Evolutionary conservation across 768 basidiomycete genomes (phyloP).

Genomic region (Phaeolepiota aurea): DNA sequence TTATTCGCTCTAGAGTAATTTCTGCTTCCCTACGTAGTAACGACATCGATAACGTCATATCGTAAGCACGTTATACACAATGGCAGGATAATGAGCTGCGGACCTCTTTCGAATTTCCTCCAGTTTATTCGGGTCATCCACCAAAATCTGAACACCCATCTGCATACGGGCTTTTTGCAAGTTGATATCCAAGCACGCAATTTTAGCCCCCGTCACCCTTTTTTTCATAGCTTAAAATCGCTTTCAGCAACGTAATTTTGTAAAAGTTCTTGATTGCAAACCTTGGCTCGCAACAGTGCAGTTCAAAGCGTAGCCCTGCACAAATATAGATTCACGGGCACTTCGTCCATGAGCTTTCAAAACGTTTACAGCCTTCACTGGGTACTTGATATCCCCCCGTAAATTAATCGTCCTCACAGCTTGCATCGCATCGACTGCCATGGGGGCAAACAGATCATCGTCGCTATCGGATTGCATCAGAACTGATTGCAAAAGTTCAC

Average conservation of each 20-base stretch:
- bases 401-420: slow-evolving; percentile 92
- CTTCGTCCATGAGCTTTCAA: slow-evolving; percentile 96
- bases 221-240: slow-evolving; percentile 85
- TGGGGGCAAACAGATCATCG: slow-evolving; percentile 94
- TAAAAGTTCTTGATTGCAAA: too few species aligned
- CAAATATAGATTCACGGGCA: slow-evolving; percentile 89
- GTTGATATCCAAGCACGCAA: slow-evolving; percentile 98
- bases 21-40: slow-evolving; percentile 74
- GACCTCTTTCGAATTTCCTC: slow-evolving; percentile 94
- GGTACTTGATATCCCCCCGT: slow-evolving; percentile 95
- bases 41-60: too few species aligned
- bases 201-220: slow-evolving; percentile 86
- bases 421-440: slow-evolving; percentile 98
- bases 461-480: slow-evolving; percentile 28
- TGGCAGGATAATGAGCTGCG: slow-evolving; percentile 12
- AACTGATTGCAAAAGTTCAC: not conserved
- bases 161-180: slow-evolving; percentile 96
- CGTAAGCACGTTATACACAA: too few species aligned
- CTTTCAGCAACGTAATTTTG: not conserved
- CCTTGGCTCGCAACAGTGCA: slow-evolving; percentile 99
- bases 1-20: slow-evolving; percentile 90
- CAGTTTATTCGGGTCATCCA: slow-evolving; percentile 92
- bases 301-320: slow-evolving; percentile 95
- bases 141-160: slow-evolving; percentile 92
- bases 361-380: slow-evolving; percentile 97